phyloP scores from a whole-genome alignment of 495 filamentous ascomycete genomes.

The Xylaria nigripes region DNA sequence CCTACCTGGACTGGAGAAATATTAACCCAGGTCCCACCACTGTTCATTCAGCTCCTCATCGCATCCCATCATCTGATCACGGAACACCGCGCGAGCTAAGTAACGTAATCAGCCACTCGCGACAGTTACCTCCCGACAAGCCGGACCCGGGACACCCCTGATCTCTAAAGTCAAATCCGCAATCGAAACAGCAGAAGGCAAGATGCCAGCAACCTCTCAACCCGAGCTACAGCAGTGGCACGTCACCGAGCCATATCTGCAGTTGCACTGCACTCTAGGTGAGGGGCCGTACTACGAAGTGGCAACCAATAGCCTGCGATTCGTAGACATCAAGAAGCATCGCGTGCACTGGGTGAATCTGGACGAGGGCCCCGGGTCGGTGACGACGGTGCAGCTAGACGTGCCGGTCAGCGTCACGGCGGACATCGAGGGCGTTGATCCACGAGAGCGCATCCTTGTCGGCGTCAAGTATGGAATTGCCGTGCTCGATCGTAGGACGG shows the following conservation, averaged over 20 bases:
- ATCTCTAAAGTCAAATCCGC: neutral
- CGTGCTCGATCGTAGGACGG: slow-evolving; percentile 57
- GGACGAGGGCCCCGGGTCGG: slow-evolving; percentile 50
- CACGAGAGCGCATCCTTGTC: slow-evolving; percentile 57
- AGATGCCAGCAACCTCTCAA: neutral
- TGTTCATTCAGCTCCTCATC: neutral
- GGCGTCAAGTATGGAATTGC: slow-evolving; percentile 79
- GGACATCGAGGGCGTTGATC: slow-evolving; percentile 64
- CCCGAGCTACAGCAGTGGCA: slow-evolving; percentile 34
- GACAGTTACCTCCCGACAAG: too few relatives aligned
- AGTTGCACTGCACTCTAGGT: slow-evolving; percentile 63
- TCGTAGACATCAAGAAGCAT: slow-evolving; percentile 80
- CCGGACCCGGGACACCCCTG: too few relatives aligned
- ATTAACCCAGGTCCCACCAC: slow-evolving; percentile 5
- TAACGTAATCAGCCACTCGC: too few relatives aligned
- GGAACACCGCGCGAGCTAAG: too few relatives aligned
- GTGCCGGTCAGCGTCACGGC: slow-evolving; percentile 70
- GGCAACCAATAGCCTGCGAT: slow-evolving; percentile 63
- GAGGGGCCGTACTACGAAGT: slow-evolving; percentile 79
- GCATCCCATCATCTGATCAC: too few relatives aligned
- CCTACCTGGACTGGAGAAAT: too few relatives aligned
- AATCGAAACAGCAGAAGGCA: neutral
- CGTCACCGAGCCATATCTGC: slow-evolving; percentile 60
- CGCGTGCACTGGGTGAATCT: slow-evolving; percentile 68
- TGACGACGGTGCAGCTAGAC: slow-evolving; percentile 52